Base-by-base conservation (phyloP, 1,139 yeast genomes). In the Candida labiduridarum region DNA sequence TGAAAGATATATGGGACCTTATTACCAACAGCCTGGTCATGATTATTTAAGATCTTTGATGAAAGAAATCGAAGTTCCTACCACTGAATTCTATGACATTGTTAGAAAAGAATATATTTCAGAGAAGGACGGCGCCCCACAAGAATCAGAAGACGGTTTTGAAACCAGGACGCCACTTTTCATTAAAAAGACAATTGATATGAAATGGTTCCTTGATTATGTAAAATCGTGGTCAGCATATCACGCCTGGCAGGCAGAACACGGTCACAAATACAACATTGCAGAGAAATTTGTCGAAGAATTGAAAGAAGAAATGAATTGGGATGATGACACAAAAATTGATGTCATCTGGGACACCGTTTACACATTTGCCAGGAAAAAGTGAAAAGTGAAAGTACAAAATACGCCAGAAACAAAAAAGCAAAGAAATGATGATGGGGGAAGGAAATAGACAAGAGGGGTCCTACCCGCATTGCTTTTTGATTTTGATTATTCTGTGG, bases 21-120 rank as follows among this genome's bases (percentile, higher is more conserved):
- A 77, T 59, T 89, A 91, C 87, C 83, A 84, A 56, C 83, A 84
- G 55, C 95, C 96, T 0, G 96, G 96, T 2, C 76, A 89, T 52
- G 58, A 69, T 27, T 71, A 72, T 25, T 68, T 88, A 27, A 66
- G 85, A 27, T 61, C 70, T 9, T 68, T 82, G 54, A 68, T 78
- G 60, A 67, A 65, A 22, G 79, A 76, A 11, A 63, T 68, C 10
- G 55, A 69, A n/a, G 72, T 80, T 0, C 82, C 85, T 6, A 38
- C 49, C 0, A 66, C 64, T 0, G 57, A 67, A 16, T 85, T 72
- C 57, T 55, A 62, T 3, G 75, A 81, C 56, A 64, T 82, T 7
- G 59, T 66, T 16, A 66, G 75, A 43, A 68, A 63, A 39, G 73
- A 74, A 45, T 77, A 71, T 54, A 61, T 68, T 30, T 77, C 78